A percentile compares a stretch with the other conserved stretches of the same genome.
phyloP scores from a whole-genome alignment of 2,329 filamentous ascomycete species.

The Aspergillus flavus region DNA sequence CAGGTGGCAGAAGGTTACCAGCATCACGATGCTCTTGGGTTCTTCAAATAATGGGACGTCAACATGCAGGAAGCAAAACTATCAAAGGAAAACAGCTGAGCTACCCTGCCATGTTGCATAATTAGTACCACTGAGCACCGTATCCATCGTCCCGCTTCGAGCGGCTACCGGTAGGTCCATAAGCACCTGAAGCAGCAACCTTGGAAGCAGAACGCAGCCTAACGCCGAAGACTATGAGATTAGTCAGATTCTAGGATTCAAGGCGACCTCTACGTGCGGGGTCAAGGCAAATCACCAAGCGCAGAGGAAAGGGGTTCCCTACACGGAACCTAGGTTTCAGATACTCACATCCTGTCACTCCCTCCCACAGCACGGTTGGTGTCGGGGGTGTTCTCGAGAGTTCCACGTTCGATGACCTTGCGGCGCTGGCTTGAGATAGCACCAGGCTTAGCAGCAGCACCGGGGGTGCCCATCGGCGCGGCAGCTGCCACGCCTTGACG shows the following conservation, averaged over 20 bases:
- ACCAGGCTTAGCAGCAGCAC: slow-evolving; percentile 68
- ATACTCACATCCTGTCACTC: slow-evolving; percentile 96
- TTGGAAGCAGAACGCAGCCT: slow-evolving; percentile 84
- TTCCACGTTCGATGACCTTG: slow-evolving; percentile 76
- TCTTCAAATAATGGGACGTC: slow-evolving; percentile 31
- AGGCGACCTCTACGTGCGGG: slow-evolving; percentile 69
- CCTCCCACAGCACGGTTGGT: slow-evolving; percentile 75
- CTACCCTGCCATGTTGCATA: slow-evolving; percentile 35
- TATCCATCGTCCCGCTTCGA: slow-evolving; percentile 58
- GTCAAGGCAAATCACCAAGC: slow-evolving; percentile 72
- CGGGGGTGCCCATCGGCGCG: slow-evolving; percentile 54
- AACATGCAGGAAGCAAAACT: slow-evolving; percentile 32
- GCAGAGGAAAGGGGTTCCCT: slow-evolving; percentile 77
- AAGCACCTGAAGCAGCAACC: slow-evolving; percentile 59
- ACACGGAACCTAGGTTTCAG: slow-evolving; percentile 74
- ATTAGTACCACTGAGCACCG: slow-evolving; percentile 51
- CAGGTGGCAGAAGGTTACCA: slow-evolving; percentile 32
- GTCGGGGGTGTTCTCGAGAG: slow-evolving; percentile 70
- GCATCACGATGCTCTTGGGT: slow-evolving; percentile 32
- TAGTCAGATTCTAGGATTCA: slow-evolving; percentile 76
- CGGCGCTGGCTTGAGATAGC: slow-evolving; percentile 76
- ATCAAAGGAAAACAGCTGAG: slow-evolving; percentile 24
- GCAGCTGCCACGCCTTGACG: slow-evolving; percentile 68
- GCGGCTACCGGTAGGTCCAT: slow-evolving; percentile 52
- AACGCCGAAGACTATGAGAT: slow-evolving; percentile 80